Conservation (phyloP, 2,329 filamentous ascomycete species). For the Ceratocystis cubensis region DNA sequence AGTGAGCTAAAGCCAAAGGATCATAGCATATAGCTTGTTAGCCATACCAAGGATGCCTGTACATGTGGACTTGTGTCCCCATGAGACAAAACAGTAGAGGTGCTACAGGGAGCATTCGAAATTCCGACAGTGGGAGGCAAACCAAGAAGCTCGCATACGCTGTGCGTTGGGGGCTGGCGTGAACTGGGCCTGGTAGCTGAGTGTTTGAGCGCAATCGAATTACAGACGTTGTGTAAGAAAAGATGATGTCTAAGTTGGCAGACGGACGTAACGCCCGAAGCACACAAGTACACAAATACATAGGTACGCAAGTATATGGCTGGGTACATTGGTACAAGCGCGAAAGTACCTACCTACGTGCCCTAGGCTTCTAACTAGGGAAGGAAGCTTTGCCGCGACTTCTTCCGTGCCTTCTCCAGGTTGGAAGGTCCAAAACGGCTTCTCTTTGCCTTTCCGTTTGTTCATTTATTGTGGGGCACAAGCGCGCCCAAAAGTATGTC, state of each 20-base stretch:
- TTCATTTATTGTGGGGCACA: neutral
- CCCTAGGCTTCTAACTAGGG: neutral
- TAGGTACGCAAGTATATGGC: neutral
- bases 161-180: neutral
- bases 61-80: neutral
- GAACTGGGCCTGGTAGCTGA: neutral
- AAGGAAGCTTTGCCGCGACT: constrained; percentile 4
- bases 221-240: constrained; percentile 7
- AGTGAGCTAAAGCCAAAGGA: neutral
- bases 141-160: too few species aligned
- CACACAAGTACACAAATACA: neutral
- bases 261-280: neutral
- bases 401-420: constrained; percentile 7
- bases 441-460: constrained; percentile 1
- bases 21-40: neutral
- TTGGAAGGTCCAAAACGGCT: neutral
- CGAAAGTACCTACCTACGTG: neutral
- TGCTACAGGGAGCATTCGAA: neutral
- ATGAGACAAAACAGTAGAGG: neutral
- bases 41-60: neutral
- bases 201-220: neutral
- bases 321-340: neutral
- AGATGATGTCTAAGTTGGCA: neutral
- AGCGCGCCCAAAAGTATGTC: constrained; percentile 1
- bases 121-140: too few species aligned